Conservation (phyloP, 2,329 filamentous ascomycete genomes). For the Rosellinia necatrix region DNA sequence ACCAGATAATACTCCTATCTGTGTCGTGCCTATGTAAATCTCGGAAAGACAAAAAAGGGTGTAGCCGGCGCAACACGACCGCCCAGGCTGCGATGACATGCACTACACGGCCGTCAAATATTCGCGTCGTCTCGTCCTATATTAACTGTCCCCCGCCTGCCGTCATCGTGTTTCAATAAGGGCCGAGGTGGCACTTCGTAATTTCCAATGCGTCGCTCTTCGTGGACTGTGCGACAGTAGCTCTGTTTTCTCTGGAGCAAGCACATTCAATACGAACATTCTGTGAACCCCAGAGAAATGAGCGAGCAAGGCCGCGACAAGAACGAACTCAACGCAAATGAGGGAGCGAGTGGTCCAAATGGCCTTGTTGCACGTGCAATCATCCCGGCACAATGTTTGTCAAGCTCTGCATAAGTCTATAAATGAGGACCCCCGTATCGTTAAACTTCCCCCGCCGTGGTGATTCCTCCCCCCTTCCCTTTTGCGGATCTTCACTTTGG, state of each 20-base stretch:
- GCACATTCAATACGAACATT: constrained; percentile 16
- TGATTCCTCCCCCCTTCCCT: neutral
- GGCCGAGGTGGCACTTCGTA: constrained; percentile 35
- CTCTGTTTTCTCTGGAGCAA: constrained; percentile 30
- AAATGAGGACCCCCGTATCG: constrained; percentile 6
- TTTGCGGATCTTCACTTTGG: neutral
- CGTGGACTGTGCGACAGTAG: constrained; percentile 30
- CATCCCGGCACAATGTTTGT: neutral
- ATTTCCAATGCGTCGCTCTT: constrained; percentile 27
- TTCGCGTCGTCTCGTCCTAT: too few species aligned
- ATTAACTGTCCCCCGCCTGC: too few species aligned
- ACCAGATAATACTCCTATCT: too few species aligned
- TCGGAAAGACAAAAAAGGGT: too few species aligned
- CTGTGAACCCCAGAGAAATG: constrained; percentile 6
- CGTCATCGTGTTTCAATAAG: constrained; percentile 35
- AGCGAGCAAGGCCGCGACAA: constrained; percentile 22
- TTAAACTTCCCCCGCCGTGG: neutral
- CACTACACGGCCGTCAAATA: too few species aligned
- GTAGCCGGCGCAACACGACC: too few species aligned
- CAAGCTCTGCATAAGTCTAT: neutral
- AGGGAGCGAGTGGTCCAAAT: neutral
- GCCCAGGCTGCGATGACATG: too few species aligned
- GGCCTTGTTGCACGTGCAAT: neutral
- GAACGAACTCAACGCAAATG: constrained; percentile 20
- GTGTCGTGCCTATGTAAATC: too few species aligned